phyloP scores from a whole-genome alignment of 1,139 yeast species.

The Magnusiomyces magnusii region DNA sequence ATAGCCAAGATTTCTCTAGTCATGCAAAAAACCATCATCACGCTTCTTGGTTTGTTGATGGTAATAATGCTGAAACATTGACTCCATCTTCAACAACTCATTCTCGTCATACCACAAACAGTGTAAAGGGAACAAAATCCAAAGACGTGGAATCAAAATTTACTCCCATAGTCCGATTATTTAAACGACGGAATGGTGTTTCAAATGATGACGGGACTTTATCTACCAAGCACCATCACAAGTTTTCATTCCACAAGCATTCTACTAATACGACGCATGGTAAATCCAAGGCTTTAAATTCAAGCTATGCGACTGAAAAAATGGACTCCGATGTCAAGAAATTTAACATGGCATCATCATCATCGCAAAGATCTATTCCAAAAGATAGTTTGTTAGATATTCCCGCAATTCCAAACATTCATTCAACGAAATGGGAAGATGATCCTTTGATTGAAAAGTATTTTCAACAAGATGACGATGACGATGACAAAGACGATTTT shows the following conservation, averaged over 20 bases:
- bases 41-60: no score
- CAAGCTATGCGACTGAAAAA: not conserved
- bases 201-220: not conserved
- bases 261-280: no score
- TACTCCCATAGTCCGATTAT: not conserved
- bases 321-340: not conserved
- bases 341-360: not conserved
- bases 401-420: not conserved
- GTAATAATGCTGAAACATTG: no score
- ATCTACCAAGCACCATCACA: not conserved
- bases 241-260: not conserved
- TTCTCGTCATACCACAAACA: no score
- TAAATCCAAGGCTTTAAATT: no score
- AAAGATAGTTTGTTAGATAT: not conserved
- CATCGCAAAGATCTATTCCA: not conserved
- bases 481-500: not conserved
- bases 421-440: conserved; percentile 2
- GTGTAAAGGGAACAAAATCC: not conserved
- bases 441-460: conserved; percentile 3
- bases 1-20: not conserved
- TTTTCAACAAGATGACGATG: not conserved
- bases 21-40: no score
- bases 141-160: not conserved
- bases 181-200: not conserved
- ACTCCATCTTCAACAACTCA: no score